Conservation (phyloP, 2,329 filamentous ascomycete genomes). For the Hymenoscyphus salicellus region DNA sequence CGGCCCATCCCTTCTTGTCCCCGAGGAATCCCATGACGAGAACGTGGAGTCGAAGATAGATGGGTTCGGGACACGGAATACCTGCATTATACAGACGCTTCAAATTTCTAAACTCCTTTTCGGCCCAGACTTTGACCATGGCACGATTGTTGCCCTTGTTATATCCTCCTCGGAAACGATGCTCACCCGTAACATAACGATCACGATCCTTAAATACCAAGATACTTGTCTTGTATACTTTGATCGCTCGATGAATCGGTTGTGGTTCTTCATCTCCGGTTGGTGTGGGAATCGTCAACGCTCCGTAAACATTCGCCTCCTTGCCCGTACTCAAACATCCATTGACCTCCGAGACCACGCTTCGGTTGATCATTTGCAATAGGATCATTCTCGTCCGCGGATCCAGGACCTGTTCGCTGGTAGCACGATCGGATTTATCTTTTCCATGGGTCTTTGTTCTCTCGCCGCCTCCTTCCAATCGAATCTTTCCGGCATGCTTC, state of each 20-base stretch:
- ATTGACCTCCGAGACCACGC: conserved; percentile 85
- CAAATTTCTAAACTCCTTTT: conserved; percentile 96
- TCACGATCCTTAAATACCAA: conserved; percentile 97
- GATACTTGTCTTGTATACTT: conserved; percentile 98
- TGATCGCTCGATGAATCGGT: conserved; percentile 78
- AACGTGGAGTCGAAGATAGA: conserved; percentile 88
- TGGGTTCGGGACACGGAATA: conserved; percentile 86
- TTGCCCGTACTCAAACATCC: conserved; percentile 96
- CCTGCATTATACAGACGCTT: conserved; percentile 77
- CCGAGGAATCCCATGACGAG: conserved; percentile 93
- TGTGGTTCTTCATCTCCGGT: conserved; percentile 48
- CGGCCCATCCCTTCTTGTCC: conserved; percentile 80
- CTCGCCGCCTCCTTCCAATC: conserved; percentile 61
- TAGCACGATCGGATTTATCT: conserved; percentile 90
- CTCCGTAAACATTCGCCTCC: conserved; percentile 97
- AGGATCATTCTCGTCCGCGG: conserved; percentile 93
- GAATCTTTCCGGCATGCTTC: conserved; percentile 81
- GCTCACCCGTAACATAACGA: conserved; percentile 92
- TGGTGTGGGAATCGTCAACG: conserved; percentile 59
- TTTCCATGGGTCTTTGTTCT: conserved; percentile 60
- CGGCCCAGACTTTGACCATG: conserved; percentile 98
- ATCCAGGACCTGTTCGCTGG: conserved; percentile 91
- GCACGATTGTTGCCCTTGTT: conserved; percentile 93
- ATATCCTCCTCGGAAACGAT: conserved; percentile 84
- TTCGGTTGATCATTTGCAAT: conserved; percentile 91